A percentile compares a stretch with the other conserved stretches of the same genome.
These are phyloP conservation scores for Chenopodium quinoa DNA, from an alignment of 148 eudicot species.

Conservation along the genomic window DNA sequence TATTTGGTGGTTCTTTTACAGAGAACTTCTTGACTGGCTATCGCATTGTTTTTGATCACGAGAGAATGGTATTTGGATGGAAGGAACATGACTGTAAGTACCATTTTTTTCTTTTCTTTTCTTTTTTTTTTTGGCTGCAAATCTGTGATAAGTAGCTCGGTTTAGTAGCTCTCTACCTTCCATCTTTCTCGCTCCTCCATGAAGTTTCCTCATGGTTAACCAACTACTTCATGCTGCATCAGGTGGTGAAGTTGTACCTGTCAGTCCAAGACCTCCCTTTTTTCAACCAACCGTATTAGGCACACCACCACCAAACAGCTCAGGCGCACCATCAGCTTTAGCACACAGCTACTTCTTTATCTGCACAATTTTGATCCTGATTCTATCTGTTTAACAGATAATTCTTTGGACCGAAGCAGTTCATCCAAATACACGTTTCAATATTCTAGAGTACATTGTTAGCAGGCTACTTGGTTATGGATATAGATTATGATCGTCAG, in stretches of 20 bases:
- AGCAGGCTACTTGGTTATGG: neutral
- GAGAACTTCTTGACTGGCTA: conserved; percentile 51
- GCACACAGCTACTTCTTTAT: conserved; percentile 7
- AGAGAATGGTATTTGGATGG: conserved; percentile 45
- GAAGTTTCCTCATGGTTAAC: neutral
- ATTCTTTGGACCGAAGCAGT: neutral
- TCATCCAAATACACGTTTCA: neutral
- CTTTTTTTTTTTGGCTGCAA: neutral
- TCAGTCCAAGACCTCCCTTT: neutral
- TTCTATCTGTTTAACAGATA: conserved; percentile 11
- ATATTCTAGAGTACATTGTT: neutral
- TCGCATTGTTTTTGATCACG: conserved; percentile 43
- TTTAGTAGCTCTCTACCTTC: neutral
- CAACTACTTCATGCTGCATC: conserved; percentile 6
- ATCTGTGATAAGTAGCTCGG: neutral
- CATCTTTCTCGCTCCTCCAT: neutral
- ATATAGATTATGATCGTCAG: neutral
- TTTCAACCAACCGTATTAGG: neutral
- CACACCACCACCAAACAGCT: neutral
- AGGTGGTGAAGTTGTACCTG: conserved; percentile 32
- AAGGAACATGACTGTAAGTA: conserved; percentile 42
- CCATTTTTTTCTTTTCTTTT: no score
- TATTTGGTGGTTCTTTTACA: conserved; percentile 15
- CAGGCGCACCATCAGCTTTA: conserved; percentile 10
- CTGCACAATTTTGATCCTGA: conserved; percentile 15